phyloP scores from a whole-genome alignment of 2,329 filamentous ascomycete species.

The Phyllosticta citribraziliensis region DNA sequence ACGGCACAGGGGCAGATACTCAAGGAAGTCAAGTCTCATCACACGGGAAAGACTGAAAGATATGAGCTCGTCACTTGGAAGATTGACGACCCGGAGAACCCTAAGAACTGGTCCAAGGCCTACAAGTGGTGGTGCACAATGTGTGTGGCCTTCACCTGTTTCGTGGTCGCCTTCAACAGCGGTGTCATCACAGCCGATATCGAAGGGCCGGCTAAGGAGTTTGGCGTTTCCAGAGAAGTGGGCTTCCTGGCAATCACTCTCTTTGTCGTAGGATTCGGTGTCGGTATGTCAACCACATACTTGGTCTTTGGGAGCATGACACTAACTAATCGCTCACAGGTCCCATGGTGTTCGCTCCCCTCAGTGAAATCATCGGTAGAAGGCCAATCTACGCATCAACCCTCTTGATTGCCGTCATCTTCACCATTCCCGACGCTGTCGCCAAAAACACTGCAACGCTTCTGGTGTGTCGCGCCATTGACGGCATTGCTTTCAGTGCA shows the following conservation, averaged over 20 bases:
- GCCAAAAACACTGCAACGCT: slow-evolving; percentile 67
- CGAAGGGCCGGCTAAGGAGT: slow-evolving; percentile 50
- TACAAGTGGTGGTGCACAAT: slow-evolving; percentile 71
- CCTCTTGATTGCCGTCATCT: slow-evolving; percentile 60
- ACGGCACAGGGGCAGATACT: slow-evolving; percentile 53
- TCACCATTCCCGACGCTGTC: slow-evolving; percentile 71
- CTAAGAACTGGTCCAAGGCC: slow-evolving; percentile 73
- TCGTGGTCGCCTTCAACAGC: slow-evolving; percentile 44
- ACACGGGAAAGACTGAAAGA: slow-evolving; percentile 36
- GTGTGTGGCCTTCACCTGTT: slow-evolving; percentile 56
- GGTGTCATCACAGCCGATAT: slow-evolving; percentile 73
- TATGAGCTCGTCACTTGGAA: slow-evolving; percentile 63
- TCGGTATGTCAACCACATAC: slow-evolving; percentile 40
- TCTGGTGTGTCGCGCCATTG: slow-evolving; percentile 65
- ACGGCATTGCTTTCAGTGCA: slow-evolving; percentile 74
- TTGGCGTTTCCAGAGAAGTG: slow-evolving; percentile 62
- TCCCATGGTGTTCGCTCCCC: slow-evolving; percentile 69
- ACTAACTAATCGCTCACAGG: slow-evolving; percentile 30
- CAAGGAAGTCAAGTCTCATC: slow-evolving; percentile 44
- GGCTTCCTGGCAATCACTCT: slow-evolving; percentile 62
- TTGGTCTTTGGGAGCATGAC: background rate
- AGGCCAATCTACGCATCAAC: slow-evolving; percentile 62
- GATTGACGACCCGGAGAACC: slow-evolving; percentile 63
- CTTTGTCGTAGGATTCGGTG: slow-evolving; percentile 73
- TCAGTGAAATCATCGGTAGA: slow-evolving; percentile 67